phyloP scores from a whole-genome alignment of 768 basidiomycete species.

The Kwoniella europaea region DNA sequence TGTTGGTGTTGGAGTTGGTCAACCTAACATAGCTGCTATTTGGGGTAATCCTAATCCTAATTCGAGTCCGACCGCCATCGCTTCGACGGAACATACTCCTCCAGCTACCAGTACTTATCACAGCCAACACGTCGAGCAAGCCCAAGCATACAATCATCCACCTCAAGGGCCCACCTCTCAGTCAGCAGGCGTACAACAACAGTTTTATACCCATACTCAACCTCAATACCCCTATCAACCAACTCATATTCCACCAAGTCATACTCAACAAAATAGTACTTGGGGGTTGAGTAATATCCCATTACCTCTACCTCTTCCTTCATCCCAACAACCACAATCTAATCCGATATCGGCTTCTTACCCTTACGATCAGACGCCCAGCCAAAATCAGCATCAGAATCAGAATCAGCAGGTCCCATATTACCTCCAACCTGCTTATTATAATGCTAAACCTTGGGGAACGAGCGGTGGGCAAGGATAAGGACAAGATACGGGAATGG shows the following conservation, averaged over 20 bases:
- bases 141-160: too few species aligned
- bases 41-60: slow-evolving; percentile 7
- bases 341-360: neutral
- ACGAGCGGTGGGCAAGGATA: neutral
- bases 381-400: neutral
- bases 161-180: neutral
- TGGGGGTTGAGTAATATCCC: slow-evolving; percentile 11
- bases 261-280: neutral
- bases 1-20: neutral
- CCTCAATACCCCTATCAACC: slow-evolving; percentile 4
- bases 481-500: neutral
- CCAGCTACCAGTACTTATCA: neutral
- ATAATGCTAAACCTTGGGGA: neutral
- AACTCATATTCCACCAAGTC: neutral
- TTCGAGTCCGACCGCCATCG: neutral
- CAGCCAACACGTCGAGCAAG: neutral
- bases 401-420: slow-evolving; percentile 12
- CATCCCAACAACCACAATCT: neutral
- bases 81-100: neutral
- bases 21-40: slow-evolving; percentile 15
- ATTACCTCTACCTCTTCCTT: neutral
- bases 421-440: slow-evolving; percentile 21
- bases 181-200: neutral
- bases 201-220: neutral
- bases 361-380: neutral